Base-by-base conservation (phyloP, 2,329 filamentous ascomycete genomes). In the Didymella pinodella region DNA sequence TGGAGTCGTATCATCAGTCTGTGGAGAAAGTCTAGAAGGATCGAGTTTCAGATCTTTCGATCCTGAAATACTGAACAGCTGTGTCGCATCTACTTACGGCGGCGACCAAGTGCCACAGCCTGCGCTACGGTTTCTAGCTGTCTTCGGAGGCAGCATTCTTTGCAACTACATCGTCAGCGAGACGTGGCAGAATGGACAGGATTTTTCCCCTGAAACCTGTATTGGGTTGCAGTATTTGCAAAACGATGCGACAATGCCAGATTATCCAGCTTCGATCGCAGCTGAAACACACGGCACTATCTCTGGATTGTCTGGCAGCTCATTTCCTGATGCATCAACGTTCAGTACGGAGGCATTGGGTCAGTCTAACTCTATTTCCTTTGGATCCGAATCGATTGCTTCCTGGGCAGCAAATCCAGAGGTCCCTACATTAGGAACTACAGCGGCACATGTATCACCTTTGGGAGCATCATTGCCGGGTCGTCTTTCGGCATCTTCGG, bases 131-230 rank as follows among this genome's bases (percentile, higher is more conserved):
- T 53, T 58, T 8, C 18, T 58, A 2, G 45, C 31, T 20, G 11
- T 58, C 14, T 53, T 53, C 7, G 55, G 49, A 31, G 49, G 36
- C 3, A 58, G 44, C 31, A 26, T 53, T 5, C 14, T 53, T 3
- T 58, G 55, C 26, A 20, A 58, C 16, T 58, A 48, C 4, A 7
- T 58, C 3, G 20, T 53, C 25, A 58, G 49, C 38, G 38, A 53
- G n/a, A 16, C 45, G 11, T 58, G 48, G 8, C 25, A 49, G 2
- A 44, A 14, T 11, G 55, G 55, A 6, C 20, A 36, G n/a, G 12
- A 26, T 1, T 53, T 58, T 6, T 2, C 26, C 5, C 49, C 49
- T 11, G 26, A 29, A 8, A 20, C 22, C 16, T 58, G 49, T 18
- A 31, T 53, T 20, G 25, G 25, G 16, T n/a, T 53, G 11, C 38